Evolutionary conservation across 768 basidiomycete species (phyloP), one percentile per base, ranked within the genome.

Genomic region (Coprinopsis cinerea): DNA sequence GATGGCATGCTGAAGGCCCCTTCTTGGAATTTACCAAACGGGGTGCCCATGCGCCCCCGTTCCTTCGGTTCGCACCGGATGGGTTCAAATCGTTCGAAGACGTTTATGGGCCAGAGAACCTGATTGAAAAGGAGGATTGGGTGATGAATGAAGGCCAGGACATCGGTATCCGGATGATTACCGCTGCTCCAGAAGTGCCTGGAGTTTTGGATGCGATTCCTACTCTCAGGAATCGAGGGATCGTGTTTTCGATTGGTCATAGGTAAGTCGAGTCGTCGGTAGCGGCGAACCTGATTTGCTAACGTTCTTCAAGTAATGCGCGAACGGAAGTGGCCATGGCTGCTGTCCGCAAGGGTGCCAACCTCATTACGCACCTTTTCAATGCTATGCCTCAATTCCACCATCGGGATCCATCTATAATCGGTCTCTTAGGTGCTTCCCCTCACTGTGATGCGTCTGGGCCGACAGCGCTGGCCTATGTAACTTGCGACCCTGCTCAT

Each of bases 1-100:
- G 92, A 23, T 94, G 88, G 85, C 92, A 95, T 56, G 88, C 79
- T 23, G 92, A 95, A 66, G 92, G 92, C 0, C 92, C 92, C 0
- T 94, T 93, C 70, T 74, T 93, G 36, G 83, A 90, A 48, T 67
- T 80, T 34, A 75, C 76, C n/a, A 92, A 92, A 63, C 82, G 86
- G 37, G 92, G 92, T 2, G 89, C 88, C 1, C 92, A 95, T 62
- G 76, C 85, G 1, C 78, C 81, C 2, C 70, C 79, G 2, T 81
- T 80, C 65, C 79, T 90, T 25, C 63, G 79, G 22, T 56, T 76
- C 20, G 88, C 89, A 0, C 70, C 72, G 1, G 71, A 79, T n/a
- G 83, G 85, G 4, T 76, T 81, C 53, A 66, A 68, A 22, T 75
- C 85, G 1, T 84, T 93, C 48, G 85, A 92, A 60, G 75, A 78